phyloP scores from a whole-genome alignment of 176 grass and related monocot genomes.

The Pontederia paniculata region DNA sequence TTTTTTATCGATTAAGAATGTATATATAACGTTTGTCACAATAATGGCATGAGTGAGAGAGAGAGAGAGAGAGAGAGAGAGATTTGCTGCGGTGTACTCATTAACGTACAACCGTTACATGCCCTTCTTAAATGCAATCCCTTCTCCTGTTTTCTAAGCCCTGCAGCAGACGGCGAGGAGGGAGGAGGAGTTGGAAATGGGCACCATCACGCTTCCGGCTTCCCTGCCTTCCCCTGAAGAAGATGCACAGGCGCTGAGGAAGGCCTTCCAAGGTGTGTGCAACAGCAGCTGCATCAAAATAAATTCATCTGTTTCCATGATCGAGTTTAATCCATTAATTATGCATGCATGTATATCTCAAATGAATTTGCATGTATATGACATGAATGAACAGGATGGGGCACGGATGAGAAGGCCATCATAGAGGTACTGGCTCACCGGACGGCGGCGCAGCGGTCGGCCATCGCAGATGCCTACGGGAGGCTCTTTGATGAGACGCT shows the following conservation, averaged over 20 bases:
- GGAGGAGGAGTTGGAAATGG: neutral
- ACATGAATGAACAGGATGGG: constrained; percentile 31
- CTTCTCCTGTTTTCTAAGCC: too few species aligned
- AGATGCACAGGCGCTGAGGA: neutral
- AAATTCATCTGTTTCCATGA: too few species aligned
- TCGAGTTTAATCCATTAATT: too few species aligned
- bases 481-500: constrained; percentile 50
- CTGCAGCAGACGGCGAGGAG: too few species aligned
- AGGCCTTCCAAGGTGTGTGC: neutral
- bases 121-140: too few species aligned
- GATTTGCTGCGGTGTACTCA: too few species aligned
- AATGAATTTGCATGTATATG: too few species aligned
- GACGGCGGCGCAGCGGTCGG: constrained; percentile 48
- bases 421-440: constrained; percentile 58
- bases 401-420: constrained; percentile 73
- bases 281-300: neutral
- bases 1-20: too few species aligned
- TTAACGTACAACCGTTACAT: too few species aligned
- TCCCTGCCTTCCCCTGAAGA: neutral
- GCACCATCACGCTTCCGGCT: neutral
- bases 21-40: too few species aligned
- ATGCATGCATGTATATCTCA: neutral
- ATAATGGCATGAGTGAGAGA: too few species aligned
- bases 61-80: too few species aligned
- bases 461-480: constrained; percentile 48